Evolutionary conservation across 495 filamentous ascomycete genomes (phyloP).

Genomic region (Podospora pseudocomata): DNA sequence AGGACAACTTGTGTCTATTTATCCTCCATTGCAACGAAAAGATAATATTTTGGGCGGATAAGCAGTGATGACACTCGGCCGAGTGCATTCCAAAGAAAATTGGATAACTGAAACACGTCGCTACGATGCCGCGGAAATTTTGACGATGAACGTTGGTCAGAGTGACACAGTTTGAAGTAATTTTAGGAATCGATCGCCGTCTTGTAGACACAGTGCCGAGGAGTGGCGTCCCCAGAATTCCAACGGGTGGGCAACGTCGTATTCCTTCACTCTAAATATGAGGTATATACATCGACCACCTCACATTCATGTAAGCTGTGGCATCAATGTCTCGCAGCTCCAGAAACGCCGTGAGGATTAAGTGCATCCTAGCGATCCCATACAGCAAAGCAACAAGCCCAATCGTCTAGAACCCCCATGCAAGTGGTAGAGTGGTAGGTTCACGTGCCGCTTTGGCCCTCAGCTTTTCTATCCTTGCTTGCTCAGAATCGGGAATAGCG

Average conservation of each 20-base stretch:
- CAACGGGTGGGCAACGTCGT: background rate
- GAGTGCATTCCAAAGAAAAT: background rate
- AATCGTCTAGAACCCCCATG: slow-evolving; percentile 21
- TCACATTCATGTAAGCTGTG: slow-evolving; percentile 8
- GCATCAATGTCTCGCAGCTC: slow-evolving; percentile 16
- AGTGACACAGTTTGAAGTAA: background rate
- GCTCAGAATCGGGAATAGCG: slow-evolving; percentile 2
- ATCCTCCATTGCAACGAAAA: too few species aligned
- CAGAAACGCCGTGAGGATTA: slow-evolving; percentile 14
- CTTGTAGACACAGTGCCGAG: background rate
- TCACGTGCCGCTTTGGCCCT: background rate
- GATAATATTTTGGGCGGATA: too few species aligned
- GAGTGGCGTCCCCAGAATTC: background rate
- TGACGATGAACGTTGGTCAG: background rate
- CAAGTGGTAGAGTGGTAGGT: slow-evolving; percentile 5
- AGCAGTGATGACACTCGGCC: background rate
- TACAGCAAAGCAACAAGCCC: slow-evolving; percentile 15
- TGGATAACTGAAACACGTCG: background rate
- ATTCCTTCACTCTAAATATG: background rate
- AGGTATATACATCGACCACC: slow-evolving; percentile 14
- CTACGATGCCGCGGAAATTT: background rate
- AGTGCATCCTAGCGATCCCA: slow-evolving; percentile 13
- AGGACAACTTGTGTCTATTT: background rate
- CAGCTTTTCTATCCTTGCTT: background rate
- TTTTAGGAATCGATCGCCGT: background rate